These are phyloP conservation scores for Puccinia novopanici DNA, from an alignment of 1,284 basidiomycete genomes.

Conservation along the genomic window DNA sequence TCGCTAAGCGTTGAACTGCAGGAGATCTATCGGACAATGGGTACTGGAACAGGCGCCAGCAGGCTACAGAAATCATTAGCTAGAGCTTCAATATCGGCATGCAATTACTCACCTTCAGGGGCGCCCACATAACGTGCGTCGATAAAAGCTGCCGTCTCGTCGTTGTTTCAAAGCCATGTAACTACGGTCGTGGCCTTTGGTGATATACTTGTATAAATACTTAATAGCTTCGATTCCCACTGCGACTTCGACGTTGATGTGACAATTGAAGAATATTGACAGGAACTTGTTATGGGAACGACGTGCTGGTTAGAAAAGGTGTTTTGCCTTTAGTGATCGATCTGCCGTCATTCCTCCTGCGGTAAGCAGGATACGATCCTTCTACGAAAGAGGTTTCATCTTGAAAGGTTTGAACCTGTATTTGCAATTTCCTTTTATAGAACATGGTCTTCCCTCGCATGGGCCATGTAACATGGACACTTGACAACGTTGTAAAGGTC, in stretches of 20 bases:
- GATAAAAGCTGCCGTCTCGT: not conserved
- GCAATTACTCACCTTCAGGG: no score
- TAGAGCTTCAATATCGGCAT: no score
- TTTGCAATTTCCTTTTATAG: constrained; percentile 62
- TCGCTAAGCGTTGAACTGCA: no score
- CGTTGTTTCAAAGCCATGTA: not conserved
- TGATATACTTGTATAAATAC: no score
- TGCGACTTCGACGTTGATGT: constrained; percentile 46
- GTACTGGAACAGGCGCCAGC: no score
- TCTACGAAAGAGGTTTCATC: constrained; percentile 59
- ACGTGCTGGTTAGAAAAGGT: constrained; percentile 12
- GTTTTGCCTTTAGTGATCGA: not conserved
- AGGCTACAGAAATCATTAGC: no score
- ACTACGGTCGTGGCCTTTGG: no score
- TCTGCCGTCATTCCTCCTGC: not conserved
- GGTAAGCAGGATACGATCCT: constrained; percentile 58
- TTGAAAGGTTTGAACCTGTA: constrained; percentile 61
- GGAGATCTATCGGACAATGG: no score
- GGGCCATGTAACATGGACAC: constrained; percentile 64
- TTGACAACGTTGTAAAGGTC: constrained; percentile 59
- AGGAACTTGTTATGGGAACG: constrained; percentile 15
- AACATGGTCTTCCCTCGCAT: constrained; percentile 59
- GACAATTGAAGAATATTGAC: not conserved
- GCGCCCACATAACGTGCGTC: no score
- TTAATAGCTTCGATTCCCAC: no score